Conservation (phyloP, 164 flowering plant genomes). For the Cinnamomum chago region DNA sequence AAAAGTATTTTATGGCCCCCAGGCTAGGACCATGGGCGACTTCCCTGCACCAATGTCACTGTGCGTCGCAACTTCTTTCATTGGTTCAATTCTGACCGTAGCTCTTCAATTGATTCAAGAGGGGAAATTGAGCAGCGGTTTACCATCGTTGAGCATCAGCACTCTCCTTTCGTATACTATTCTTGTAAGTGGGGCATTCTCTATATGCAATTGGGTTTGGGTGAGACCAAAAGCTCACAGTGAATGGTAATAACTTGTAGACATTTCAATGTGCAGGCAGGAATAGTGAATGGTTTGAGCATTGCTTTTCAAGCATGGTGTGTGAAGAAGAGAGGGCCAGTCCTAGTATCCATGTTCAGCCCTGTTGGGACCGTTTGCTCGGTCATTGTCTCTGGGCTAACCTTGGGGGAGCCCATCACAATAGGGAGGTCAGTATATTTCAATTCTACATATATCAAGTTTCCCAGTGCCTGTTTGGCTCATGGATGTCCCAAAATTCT, state of each 20-base stretch:
- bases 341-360: slow-evolving; percentile 70
- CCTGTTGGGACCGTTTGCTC: slow-evolving; percentile 69
- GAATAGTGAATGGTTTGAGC: slow-evolving; percentile 47
- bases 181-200: slow-evolving; percentile 35
- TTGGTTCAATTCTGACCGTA: slow-evolving; percentile 46
- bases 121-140: slow-evolving; percentile 24
- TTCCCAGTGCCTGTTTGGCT: too few species aligned
- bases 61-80: slow-evolving; percentile 51
- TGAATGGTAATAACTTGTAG: not conserved
- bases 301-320: slow-evolving; percentile 78
- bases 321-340: slow-evolving; percentile 79
- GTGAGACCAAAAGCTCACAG: not conserved
- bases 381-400: slow-evolving; percentile 38
- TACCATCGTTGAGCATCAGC: slow-evolving; percentile 19
- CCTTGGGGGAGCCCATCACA: slow-evolving; percentile 47
- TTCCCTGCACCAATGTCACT: slow-evolving; percentile 85
- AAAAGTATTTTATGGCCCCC: not conserved
- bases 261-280: slow-evolving; percentile 29
- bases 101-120: slow-evolving; percentile 37
- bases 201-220: not conserved
- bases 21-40: slow-evolving; percentile 65
- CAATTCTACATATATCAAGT: not conserved
- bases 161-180: slow-evolving; percentile 34
- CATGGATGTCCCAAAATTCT: too few species aligned
- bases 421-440: slow-evolving; percentile 46